Base-by-base conservation (phyloP, 192 early-diverging fungal species). In the Gryganskiella cystojenkinii region DNA sequence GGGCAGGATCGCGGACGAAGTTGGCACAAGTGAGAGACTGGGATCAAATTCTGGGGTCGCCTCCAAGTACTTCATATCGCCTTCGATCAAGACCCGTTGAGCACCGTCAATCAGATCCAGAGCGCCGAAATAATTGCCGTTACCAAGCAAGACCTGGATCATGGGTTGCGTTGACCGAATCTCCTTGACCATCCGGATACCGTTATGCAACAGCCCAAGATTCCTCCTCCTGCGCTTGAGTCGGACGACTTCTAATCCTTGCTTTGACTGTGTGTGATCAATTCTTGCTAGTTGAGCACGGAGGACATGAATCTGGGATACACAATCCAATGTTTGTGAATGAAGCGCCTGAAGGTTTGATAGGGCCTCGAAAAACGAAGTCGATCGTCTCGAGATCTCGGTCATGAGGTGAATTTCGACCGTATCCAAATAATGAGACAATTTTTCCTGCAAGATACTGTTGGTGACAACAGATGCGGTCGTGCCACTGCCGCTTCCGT, bases 341-440 rank as follows among this genome's bases (percentile, higher is more conserved):
- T 99, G 95, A 43, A 99, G 82, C 14, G 92, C 92, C 80, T 99
- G 93, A 40, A 99, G 84, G 61, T 95, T 98, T 8, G 92, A 91
- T 11, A 99, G 82, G 0, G 98, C 97, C 31, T 92, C 90, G 76
- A 99, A 99, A 70, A 99, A 99, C 0, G 97, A 96, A 10, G 91
- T 88, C n/a, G 95, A 96, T 25, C 97, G 83, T 24, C 90, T 87
- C 34, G 95, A 95, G 45, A 99, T 99, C 73, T 99, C 98, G 49
- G 91, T 92, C 22, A 96, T 91, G 28, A 99, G 79, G 62, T 99
- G 96, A 3, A 94, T 90, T 71, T 99, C 97, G 3, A 99, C 94
- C 0, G 92, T 93, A 71, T 99, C 98, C 62, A 96, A 84, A 64
- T 96, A 95, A 58, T 91, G 87, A 0, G 95, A 93, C 33, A 99